Evolutionary conservation across 2,329 filamentous ascomycete genomes (phyloP), one percentile per base, ranked within the genome.

Genomic region (Penicillium sclerotiorum): DNA sequence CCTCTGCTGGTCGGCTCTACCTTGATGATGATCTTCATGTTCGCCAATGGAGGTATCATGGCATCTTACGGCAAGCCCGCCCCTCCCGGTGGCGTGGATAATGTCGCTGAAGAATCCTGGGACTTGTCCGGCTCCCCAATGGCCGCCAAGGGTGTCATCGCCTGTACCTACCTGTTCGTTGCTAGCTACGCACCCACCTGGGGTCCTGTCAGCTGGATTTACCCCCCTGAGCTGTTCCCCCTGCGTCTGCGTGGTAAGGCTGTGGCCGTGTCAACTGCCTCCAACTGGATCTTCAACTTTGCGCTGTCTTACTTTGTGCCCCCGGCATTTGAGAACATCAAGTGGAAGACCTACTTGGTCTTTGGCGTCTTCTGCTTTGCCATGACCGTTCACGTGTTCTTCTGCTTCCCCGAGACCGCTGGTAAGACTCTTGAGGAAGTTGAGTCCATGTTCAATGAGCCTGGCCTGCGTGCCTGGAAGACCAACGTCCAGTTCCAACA

Each of bases 341-440:
- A 73, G 51, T 82, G 79, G 72, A 67, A 80, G 61, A 83, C 83
- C 56, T 92, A 91, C 70, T 80, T 90, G 68, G 78, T 92, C 54
- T 92, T 92, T 63, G 89, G 80, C 6, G 78, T 84, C 13, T 89
- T 90, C 74, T 88, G 87, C 65, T 79, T 79, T 1, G 76, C 77
- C 17, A 87, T 87, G 58, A 83, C 84, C 38, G 63, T 90, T 33
- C 86, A 90, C 68, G 83, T 87, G 65, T 80, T 81, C 67, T 76
- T 90, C 28, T 44, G 46, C 17, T 62, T 62, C 52, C 59, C 59
- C 11, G 59, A 62, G 41, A 62, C 59, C 4, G 59, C 64, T 79
- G 87, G 87, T 11, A 88, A 84, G 70, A 87, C 86, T 0, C 80
- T 92, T 1, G 88, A 92, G 64, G 87, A 92, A 65, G 85, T 90